A percentile compares a stretch with the other conserved stretches of the same genome.
Conservation (phyloP, 805 yeast species). For the Pichia kluyveri region DNA sequence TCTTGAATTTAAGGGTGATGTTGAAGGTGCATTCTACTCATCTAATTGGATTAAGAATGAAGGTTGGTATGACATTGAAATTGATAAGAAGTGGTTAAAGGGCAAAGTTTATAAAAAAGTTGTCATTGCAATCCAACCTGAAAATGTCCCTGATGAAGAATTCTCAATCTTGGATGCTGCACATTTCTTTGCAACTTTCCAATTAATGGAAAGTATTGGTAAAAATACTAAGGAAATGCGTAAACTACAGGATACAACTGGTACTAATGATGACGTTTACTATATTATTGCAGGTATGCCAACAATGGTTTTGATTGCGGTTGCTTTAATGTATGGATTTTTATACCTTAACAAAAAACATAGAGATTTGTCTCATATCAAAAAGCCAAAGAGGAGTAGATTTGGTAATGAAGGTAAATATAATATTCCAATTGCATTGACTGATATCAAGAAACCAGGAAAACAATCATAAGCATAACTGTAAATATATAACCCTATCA, state of each 20-base stretch:
- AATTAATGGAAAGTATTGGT: slow-evolving; percentile 45
- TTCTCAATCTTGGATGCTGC: slow-evolving; percentile 40
- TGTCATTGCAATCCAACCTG: slow-evolving; percentile 67
- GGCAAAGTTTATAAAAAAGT: slow-evolving; percentile 46
- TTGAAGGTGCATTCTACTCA: slow-evolving; percentile 41
- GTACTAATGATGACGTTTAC: slow-evolving; percentile 36
- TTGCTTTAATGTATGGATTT: slow-evolving; percentile 57
- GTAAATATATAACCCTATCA: too few relatives aligned
- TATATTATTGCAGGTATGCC: slow-evolving; percentile 64
- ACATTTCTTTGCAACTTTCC: slow-evolving; percentile 36
- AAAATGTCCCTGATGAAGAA: slow-evolving; percentile 53
- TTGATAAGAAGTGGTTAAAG: slow-evolving; percentile 57
- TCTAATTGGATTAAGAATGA: slow-evolving; percentile 64
- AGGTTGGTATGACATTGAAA: slow-evolving; percentile 57
- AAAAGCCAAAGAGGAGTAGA: slow-evolving; percentile 28
- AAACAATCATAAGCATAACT: slow-evolving; percentile 3
- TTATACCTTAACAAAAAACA: slow-evolving; percentile 46
- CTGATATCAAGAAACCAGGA: slow-evolving; percentile 22
- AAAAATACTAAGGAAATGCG: slow-evolving; percentile 31
- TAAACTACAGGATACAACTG: slow-evolving; percentile 28
- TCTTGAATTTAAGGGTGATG: slow-evolving; percentile 17
- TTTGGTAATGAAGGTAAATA: slow-evolving; percentile 25
- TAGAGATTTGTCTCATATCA: slow-evolving; percentile 41
- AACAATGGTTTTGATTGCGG: slow-evolving; percentile 50
- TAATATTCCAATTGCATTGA: slow-evolving; percentile 19